Percentiles rank a stretch among this genome's conserved stretches.
Evolutionary conservation across 1,284 basidiomycete genomes (phyloP).

Genomic region (Boletus holoroseus): DNA sequence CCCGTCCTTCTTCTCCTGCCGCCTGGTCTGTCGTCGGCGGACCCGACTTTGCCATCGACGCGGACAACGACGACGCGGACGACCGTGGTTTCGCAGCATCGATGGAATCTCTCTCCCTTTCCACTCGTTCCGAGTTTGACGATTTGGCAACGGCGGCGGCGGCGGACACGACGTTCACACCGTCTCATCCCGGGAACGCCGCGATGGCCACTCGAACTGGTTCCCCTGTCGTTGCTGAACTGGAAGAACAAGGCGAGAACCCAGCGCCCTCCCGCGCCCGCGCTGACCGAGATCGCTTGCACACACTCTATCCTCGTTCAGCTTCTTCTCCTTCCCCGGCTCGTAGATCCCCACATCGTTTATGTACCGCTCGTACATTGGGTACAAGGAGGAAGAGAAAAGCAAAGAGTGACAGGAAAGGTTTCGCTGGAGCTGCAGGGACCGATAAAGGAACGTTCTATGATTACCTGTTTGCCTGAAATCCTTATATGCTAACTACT

Average conservation of each 20-base stretch:
- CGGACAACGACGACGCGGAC: constrained; percentile 14
- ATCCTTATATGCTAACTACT: not conserved
- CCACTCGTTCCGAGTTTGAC: constrained; percentile 6
- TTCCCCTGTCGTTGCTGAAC: not conserved
- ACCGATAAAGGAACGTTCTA: constrained; percentile 31
- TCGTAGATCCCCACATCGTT: constrained; percentile 29
- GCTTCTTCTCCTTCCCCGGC: constrained; percentile 41
- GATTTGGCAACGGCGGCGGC: not conserved
- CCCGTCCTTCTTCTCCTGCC: constrained; percentile 23
- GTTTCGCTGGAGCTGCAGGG: constrained; percentile 16
- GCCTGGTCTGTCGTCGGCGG: constrained; percentile 20
- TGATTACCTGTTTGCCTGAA: constrained; percentile 40
- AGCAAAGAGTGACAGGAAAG: constrained; percentile 15
- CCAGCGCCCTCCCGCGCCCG: constrained; percentile 16
- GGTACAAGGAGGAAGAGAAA: constrained; percentile 15
- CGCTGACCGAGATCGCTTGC: constrained; percentile 15
- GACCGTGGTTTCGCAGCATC: constrained; percentile 32
- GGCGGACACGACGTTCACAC: constrained; percentile 9
- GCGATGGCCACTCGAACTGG: not conserved
- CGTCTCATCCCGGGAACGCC: constrained; percentile 2
- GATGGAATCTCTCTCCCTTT: constrained; percentile 31
- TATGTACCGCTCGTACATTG: constrained; percentile 10
- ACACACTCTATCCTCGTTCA: constrained; percentile 27
- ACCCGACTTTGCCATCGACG: constrained; percentile 12
- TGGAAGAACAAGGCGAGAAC: not conserved